A percentile compares a stretch with the other conserved stretches of the same genome.
Conservation (phyloP, 352 stramenopile species). For the Phytophthora ramorum region DNA sequence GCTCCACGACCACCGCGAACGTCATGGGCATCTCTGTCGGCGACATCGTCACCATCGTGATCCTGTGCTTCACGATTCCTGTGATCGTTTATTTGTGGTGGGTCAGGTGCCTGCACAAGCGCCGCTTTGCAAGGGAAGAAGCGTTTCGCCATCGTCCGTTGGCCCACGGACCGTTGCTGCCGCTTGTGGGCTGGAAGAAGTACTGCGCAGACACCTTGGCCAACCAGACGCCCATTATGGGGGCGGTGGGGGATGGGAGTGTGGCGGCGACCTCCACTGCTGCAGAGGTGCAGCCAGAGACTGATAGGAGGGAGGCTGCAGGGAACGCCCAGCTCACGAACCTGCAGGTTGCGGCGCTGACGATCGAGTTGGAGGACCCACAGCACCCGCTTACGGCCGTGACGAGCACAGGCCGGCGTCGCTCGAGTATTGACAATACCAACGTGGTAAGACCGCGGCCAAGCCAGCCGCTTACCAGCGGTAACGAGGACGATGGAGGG, state of each 20-base stretch:
- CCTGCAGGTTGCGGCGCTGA: slow-evolving; percentile 30
- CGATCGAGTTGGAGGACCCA: slow-evolving; percentile 41
- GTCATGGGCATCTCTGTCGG: slow-evolving; percentile 31
- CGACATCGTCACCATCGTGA: slow-evolving; percentile 39
- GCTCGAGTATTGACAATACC: slow-evolving; percentile 33
- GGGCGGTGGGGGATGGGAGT: neutral
- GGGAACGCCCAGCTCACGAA: slow-evolving; percentile 10
- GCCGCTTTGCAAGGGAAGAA: slow-evolving; percentile 12
- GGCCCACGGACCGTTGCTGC: slow-evolving; percentile 32
- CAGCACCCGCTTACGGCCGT: slow-evolving; percentile 37
- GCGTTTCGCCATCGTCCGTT: slow-evolving; percentile 18
- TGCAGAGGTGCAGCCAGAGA: neutral
- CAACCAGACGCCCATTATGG: slow-evolving; percentile 29
- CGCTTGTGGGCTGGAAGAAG: slow-evolving; percentile 44
- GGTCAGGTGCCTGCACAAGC: slow-evolving; percentile 14
- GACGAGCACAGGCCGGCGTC: slow-evolving; percentile 31
- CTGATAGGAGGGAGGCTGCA: neutral
- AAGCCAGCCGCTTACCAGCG: slow-evolving; percentile 15
- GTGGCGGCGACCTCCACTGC: slow-evolving; percentile 1
- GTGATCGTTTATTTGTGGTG: slow-evolving; percentile 31
- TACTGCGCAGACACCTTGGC: slow-evolving; percentile 30
- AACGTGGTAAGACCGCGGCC: slow-evolving; percentile 27
- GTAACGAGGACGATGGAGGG: slow-evolving; percentile 18
- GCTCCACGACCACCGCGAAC: slow-evolving; percentile 13
- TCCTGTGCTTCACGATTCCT: slow-evolving; percentile 33